Percentiles rank a stretch among this genome's conserved stretches.
Evolutionary conservation across 208 protist species (phyloP).

Genomic region (Jaenimonas drosophilae): DNA sequence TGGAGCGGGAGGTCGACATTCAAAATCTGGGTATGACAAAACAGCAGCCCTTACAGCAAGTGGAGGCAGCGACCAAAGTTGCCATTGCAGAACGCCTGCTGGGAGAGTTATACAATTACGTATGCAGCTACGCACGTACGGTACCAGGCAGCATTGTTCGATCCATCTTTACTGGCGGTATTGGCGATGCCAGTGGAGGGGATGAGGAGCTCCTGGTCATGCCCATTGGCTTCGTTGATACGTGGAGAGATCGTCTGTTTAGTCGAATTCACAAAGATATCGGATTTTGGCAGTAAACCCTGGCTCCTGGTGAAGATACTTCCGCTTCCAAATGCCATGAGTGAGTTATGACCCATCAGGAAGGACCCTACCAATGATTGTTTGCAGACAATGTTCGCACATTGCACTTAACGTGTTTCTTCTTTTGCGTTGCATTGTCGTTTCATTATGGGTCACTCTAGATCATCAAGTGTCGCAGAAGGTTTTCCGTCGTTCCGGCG

Average conservation of each 20-base stretch:
- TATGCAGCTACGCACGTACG: constrained; percentile 45
- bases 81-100: constrained; percentile 58
- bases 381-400: no score
- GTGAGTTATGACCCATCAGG: no score
- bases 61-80: constrained; percentile 35
- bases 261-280: constrained; percentile 49
- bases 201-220: constrained; percentile 56
- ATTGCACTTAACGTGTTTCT: no score
- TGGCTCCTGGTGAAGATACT: neutral
- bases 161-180: no score
- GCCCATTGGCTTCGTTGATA: constrained; percentile 59
- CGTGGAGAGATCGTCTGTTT: constrained; percentile 38
- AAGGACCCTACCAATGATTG: no score
- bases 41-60: constrained; percentile 27
- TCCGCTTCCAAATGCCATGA: neutral
- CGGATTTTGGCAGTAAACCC: constrained; percentile 36
- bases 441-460: no score
- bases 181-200: no score
- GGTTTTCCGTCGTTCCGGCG: no score
- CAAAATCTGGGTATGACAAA: constrained; percentile 34
- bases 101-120: constrained; percentile 65
- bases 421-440: no score
- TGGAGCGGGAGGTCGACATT: constrained; percentile 42
- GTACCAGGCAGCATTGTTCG: constrained; percentile 2
- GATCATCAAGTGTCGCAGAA: no score